Base-by-base conservation (phyloP, 805 yeast species). In the Pichia rugopelliculosa region DNA sequence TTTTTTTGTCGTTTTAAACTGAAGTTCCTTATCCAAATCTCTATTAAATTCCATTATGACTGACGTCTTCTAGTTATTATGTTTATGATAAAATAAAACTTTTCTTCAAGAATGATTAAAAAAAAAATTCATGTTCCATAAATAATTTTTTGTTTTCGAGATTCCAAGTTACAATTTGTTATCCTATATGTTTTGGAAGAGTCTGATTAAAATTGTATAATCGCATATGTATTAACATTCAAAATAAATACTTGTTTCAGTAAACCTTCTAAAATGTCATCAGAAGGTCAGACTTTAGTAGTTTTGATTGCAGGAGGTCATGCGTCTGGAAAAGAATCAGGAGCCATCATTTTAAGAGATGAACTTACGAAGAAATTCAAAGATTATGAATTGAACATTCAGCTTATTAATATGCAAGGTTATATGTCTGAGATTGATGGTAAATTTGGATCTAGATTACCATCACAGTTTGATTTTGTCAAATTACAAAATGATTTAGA, bases 1-100 rank as follows among this genome's bases (percentile, higher is more conserved):
- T 48, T 78, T 76, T 55, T 79, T 82, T 12, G 89, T 73, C 4
- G 80, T 75, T 46, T 76, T 75, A 60, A 86, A 79, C 64, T 79
- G 76, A 36, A 85, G 64, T 44, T 74, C 78, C n/a, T 67, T 66
- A 56, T 84, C 87, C 8, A 72, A 65, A 13, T 77, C 80, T 58
- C 75, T 74, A 58, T 82, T 79, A 56, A 84, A 80, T 8, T 79
- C 80, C 80, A 77, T 76, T 0, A 7, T 37, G 4, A 7, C 5
- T 15, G 11, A 12, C 13, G 6, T 25, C 15, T 39, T 7, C 9
- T n/a, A 40, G 23, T 18, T 10, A 24, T 3, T 6, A 13, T 25
- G 27, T 25, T 25, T 8, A 27, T 17, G 24, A 25, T 17, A 30
- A 22, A 36, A 7, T 39, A 8, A 44, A 27, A 33, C 21, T n/a